phyloP scores from a whole-genome alignment of 164 flowering plant genomes.

The Magnolia changhungtana region DNA sequence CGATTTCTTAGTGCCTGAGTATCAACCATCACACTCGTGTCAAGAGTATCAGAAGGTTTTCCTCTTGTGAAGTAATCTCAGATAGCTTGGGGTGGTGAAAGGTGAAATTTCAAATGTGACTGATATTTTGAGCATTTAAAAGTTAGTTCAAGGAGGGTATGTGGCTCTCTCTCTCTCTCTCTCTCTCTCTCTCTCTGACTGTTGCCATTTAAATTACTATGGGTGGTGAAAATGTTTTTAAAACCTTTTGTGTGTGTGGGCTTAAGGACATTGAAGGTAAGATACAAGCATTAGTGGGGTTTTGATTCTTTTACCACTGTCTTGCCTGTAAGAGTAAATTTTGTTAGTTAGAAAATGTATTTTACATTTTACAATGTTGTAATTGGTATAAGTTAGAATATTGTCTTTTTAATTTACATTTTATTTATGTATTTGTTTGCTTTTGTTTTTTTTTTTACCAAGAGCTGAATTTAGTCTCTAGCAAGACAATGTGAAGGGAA shows the following conservation, averaged over 20 bases:
- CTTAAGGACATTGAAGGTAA: slow-evolving; percentile 37
- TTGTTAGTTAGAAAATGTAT: slow-evolving; percentile 38
- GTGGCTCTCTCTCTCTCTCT: slow-evolving; percentile 20
- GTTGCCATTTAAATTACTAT: background rate
- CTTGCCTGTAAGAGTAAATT: slow-evolving; percentile 55
- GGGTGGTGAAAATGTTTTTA: slow-evolving; percentile 11
- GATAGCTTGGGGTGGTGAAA: slow-evolving; percentile 23
- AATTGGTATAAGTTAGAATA: slow-evolving; percentile 30
- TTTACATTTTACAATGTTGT: slow-evolving; percentile 31
- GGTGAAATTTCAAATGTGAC: slow-evolving; percentile 30
- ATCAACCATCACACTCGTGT: background rate
- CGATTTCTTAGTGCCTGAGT: background rate
- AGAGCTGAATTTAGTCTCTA: background rate
- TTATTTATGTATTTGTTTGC: background rate
- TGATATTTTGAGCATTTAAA: slow-evolving; percentile 29
- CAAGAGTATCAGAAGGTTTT: slow-evolving; percentile 13
- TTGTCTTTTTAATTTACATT: background rate
- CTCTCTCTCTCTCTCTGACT: slow-evolving; percentile 18
- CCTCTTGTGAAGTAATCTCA: background rate
- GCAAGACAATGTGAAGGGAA: too few relatives aligned
- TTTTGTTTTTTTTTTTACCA: too few relatives aligned
- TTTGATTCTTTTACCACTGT: slow-evolving; percentile 26
- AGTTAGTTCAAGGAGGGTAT: slow-evolving; percentile 28
- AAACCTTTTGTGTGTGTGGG: slow-evolving; percentile 1
- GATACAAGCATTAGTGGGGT: slow-evolving; percentile 31